A percentile compares a stretch with the other conserved stretches of the same genome.
phyloP scores from a whole-genome alignment of 352 stramenopile species.

The Phytophthora tubulina region DNA sequence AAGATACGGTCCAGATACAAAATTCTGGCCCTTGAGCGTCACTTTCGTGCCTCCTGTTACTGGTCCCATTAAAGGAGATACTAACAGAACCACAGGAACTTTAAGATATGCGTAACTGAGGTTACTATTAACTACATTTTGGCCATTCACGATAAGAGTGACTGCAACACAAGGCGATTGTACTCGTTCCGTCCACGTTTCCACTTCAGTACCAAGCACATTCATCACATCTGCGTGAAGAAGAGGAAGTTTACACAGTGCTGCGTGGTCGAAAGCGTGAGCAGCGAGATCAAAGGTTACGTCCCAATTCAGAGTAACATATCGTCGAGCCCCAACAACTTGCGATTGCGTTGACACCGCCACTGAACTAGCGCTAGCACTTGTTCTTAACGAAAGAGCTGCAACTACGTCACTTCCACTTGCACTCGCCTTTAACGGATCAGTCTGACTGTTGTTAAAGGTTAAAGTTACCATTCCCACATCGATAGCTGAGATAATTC shows the following conservation, averaged over 20 bases:
- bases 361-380: background rate
- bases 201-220: slow-evolving; percentile 38
- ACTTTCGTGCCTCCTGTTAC: slow-evolving; percentile 51
- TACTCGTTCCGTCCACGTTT: slow-evolving; percentile 20
- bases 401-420: background rate
- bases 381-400: background rate
- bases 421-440: background rate
- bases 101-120: slow-evolving; percentile 35
- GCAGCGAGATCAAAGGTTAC: slow-evolving; percentile 1
- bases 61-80: slow-evolving; percentile 39
- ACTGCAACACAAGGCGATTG: slow-evolving; percentile 38
- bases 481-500: background rate
- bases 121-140: slow-evolving; percentile 25
- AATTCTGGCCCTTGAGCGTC: slow-evolving; percentile 42
- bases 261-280: background rate
- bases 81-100: slow-evolving; percentile 37
- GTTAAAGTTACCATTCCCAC: background rate
- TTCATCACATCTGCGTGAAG: slow-evolving; percentile 21
- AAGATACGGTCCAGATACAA: slow-evolving; percentile 42
- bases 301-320: background rate
- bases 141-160: slow-evolving; percentile 38
- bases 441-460: background rate
- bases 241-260: background rate
- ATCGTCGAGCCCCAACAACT: background rate
- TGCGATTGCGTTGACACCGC: background rate